Base-by-base conservation (phyloP, 73 alveolate species). In the Paramecium caudatum region DNA sequence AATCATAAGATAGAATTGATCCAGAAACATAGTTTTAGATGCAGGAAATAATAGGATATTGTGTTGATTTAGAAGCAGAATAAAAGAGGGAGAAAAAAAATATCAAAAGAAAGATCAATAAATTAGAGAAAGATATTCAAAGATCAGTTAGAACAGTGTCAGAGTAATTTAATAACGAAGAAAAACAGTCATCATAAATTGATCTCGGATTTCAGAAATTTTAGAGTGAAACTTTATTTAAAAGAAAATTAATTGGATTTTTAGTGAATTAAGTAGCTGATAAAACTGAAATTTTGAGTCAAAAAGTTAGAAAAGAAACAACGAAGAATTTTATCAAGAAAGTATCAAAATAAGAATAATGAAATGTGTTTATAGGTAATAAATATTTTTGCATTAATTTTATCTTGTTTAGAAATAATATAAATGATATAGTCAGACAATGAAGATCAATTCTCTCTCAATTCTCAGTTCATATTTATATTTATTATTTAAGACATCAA, bases 361-460 rank as follows among this genome's bases (percentile, higher is more conserved):
- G 80, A 55, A 23, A 19, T 55, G 30, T 55, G 30, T 10, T 9
- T 50, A 55, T 55, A 19, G n/a, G n/a, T n/a, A n/a, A n/a, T n/a
- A n/a, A n/a, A n/a, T 55, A 55, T 55, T 55, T 21, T 55, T 55
- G 45, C 41, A 19, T 55, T 55, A 55, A 55, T 55, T 55, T 55
- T 55, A 55, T 55, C 80, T 55, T 55, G 9, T 55, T 55, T 55
- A 27, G 30, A 55, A 27, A 55, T 55, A 27, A 55, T 27, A 27
- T 55, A 27, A 37, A 55, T 55, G 80, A 55, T 55, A 55, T 43
- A 16, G 23, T 55, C 80, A 55, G 80, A 55, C 23, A 55, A 55
- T 55, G 80, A 55, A 55, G 80, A 55, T 55, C 16, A 55, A 23
- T 55, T 55, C 80, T 55, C 80, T 55, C 80, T 43, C 30, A 55